A percentile compares a stretch with the other conserved stretches of the same genome.
Conservation (phyloP, 2,329 filamentous ascomycete genomes). For the Hypomyces perniciosus region DNA sequence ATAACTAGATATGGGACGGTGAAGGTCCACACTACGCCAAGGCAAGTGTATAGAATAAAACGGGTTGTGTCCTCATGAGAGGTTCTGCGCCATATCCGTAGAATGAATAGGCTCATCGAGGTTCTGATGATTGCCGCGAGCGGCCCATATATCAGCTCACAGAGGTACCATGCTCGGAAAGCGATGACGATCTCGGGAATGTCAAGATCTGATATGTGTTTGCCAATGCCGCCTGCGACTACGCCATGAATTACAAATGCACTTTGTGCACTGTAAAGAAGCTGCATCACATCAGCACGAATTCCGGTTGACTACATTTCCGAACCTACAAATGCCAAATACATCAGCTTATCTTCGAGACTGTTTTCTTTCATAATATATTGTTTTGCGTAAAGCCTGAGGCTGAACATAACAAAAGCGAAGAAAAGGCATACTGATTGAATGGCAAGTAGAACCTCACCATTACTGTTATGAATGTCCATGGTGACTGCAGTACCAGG, state of each 20-base stretch:
- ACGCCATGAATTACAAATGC: background rate
- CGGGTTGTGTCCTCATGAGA: background rate
- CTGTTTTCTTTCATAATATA: background rate
- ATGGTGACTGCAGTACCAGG: background rate
- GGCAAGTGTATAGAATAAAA: background rate
- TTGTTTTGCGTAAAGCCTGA: background rate
- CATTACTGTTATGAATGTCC: background rate
- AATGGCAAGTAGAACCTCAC: background rate
- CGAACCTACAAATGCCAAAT: background rate
- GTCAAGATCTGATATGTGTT: background rate
- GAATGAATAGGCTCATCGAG: background rate
- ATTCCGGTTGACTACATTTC: background rate
- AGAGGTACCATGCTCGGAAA: background rate
- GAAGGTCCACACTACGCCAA: background rate
- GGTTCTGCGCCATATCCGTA: background rate
- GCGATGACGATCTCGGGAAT: background rate
- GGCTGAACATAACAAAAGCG: background rate
- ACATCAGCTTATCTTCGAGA: background rate
- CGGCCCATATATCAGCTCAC: slow-evolving; percentile 1
- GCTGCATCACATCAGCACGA: background rate
- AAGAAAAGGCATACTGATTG: background rate
- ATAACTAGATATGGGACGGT: background rate
- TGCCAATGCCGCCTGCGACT: background rate
- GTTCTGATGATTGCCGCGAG: slow-evolving; percentile 1
- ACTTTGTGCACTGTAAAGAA: background rate